Conservation (phyloP, 2,329 filamentous ascomycete genomes). For the Parascedosporium putredinis region DNA sequence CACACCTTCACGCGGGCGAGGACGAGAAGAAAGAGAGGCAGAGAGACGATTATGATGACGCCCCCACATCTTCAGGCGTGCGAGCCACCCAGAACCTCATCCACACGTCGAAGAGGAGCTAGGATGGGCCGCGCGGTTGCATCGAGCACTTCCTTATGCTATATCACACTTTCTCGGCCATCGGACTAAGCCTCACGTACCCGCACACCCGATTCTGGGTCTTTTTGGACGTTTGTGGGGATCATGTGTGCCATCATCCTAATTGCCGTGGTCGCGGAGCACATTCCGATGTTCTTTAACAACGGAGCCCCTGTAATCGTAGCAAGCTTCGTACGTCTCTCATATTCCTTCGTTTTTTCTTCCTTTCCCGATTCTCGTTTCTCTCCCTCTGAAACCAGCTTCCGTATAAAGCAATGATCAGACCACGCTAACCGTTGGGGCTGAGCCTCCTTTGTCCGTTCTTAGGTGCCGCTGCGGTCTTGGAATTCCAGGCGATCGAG, state of each 20-base stretch:
- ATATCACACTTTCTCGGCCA: conserved; percentile 61
- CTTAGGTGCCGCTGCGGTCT: conserved; percentile 67
- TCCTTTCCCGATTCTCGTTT: neutral
- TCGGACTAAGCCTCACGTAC: conserved; percentile 27
- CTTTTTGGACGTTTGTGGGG: conserved; percentile 56
- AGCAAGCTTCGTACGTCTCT: conserved; percentile 54
- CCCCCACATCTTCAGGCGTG: neutral
- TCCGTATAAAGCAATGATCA: no score
- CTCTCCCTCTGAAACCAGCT: no score
- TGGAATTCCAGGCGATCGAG: conserved; percentile 62
- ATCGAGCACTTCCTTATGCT: conserved; percentile 44
- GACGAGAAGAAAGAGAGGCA: neutral
- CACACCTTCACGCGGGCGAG: no score
- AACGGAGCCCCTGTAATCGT: conserved; percentile 51
- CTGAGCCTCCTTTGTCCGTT: no score
- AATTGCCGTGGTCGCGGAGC: conserved; percentile 45
- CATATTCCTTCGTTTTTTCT: neutral
- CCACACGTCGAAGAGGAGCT: neutral
- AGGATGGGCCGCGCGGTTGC: neutral
- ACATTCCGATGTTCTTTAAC: conserved; percentile 41
- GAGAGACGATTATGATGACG: neutral
- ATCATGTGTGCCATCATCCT: conserved; percentile 50
- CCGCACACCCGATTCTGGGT: conserved; percentile 46
- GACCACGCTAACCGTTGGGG: conserved; percentile 19
- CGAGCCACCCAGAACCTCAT: neutral